Percentiles rank a stretch among this genome's conserved stretches.
These are phyloP conservation scores for Acanthamoeba royreba DNA, from an alignment of 208 protist genomes.

Conservation along the genomic window DNA sequence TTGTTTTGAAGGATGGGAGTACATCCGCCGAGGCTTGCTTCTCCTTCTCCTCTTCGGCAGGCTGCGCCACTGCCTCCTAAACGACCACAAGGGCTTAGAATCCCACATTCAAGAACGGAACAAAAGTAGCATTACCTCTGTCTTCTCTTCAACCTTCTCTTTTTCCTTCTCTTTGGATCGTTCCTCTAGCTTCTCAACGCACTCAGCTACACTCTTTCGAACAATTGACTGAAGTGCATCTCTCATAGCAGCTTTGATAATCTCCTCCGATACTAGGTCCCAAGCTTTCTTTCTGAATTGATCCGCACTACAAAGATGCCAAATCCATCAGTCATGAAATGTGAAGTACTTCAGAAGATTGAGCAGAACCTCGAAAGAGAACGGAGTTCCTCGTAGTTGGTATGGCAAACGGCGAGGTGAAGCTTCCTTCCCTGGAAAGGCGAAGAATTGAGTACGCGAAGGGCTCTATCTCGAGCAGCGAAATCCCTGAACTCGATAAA, in stretches of 20 bases:
- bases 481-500: background rate
- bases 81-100: no score
- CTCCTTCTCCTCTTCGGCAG: background rate
- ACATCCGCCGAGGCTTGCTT: no score
- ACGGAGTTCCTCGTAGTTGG: background rate
- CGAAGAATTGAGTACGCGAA: background rate
- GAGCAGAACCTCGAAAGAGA: background rate
- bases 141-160: background rate
- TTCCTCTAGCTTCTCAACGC: background rate
- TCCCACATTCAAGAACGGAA: no score
- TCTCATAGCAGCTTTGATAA: background rate
- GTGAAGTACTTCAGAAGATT: background rate
- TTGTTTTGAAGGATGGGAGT: no score
- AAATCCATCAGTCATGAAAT: background rate
- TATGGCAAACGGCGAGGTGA: background rate
- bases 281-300: background rate
- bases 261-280: background rate
- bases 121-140: no score
- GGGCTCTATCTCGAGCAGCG: background rate
- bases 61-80: background rate
- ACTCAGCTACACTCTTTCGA: background rate
- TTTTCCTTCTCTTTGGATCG: background rate
- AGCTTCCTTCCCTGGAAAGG: background rate
- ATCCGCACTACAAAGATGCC: background rate
- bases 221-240: slow-evolving; percentile 4